phyloP scores from a whole-genome alignment of 169 alveolate species.

The Theileria parva region DNA sequence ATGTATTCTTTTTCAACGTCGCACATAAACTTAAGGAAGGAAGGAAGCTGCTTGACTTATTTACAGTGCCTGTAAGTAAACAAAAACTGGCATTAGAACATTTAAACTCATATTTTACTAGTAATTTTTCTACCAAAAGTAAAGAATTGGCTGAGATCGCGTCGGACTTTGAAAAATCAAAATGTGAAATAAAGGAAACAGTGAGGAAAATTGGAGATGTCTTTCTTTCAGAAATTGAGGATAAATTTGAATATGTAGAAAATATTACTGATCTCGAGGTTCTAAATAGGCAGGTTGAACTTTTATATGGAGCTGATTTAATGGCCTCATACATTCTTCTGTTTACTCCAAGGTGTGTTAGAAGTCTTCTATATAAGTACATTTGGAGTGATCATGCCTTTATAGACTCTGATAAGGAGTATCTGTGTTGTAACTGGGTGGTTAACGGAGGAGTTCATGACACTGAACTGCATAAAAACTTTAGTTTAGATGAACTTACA shows the following conservation, averaged over 20 bases:
- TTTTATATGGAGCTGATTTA: slow-evolving; percentile 54
- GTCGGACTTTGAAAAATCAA: slow-evolving; percentile 9
- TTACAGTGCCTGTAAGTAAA: slow-evolving; percentile 40
- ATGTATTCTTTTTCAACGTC: slow-evolving; percentile 57
- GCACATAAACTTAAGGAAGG: slow-evolving; percentile 67
- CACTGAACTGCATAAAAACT: slow-evolving; percentile 30
- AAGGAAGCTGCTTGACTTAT: slow-evolving; percentile 40
- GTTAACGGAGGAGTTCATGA: slow-evolving; percentile 54
- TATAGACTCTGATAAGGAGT: slow-evolving; percentile 46
- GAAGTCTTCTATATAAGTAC: slow-evolving; percentile 42
- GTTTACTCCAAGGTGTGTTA: slow-evolving; percentile 28
- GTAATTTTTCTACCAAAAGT: slow-evolving; percentile 17
- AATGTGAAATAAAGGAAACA: slow-evolving; percentile 22
- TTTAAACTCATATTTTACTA: slow-evolving; percentile 40
- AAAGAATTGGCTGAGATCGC: slow-evolving; percentile 21
- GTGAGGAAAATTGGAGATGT: slow-evolving; percentile 27
- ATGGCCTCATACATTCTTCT: slow-evolving; percentile 58
- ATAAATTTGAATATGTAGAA: slow-evolving; percentile 27
- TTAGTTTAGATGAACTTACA: slow-evolving; percentile 19
- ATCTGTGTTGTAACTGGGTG: slow-evolving; percentile 65
- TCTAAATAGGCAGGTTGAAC: slow-evolving; percentile 36
- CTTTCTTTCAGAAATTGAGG: slow-evolving; percentile 32
- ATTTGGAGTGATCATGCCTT: slow-evolving; percentile 54
- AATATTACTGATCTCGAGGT: slow-evolving; percentile 32
- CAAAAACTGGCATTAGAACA: slow-evolving; percentile 52